Conservation (phyloP, 306 rosid genomes). For the Prosopis cineraria region DNA sequence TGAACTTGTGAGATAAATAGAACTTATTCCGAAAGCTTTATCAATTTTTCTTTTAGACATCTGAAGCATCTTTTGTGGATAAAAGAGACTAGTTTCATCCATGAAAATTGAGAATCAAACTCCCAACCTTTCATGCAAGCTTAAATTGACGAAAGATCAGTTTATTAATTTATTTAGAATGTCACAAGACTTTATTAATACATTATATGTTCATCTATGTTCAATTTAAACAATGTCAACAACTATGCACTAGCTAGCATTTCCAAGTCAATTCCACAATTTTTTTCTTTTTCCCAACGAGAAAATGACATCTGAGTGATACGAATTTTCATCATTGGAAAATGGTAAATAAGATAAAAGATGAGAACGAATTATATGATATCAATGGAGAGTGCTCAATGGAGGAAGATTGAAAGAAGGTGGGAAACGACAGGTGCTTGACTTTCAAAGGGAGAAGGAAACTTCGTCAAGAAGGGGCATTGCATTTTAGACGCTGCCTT, state of each 20-base stretch:
- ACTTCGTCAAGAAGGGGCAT: not conserved
- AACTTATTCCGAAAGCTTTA: not conserved
- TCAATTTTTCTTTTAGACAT: not conserved
- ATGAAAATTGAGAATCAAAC: not conserved
- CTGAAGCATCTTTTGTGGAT: not conserved
- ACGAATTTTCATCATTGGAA: not conserved
- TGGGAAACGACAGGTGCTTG: not conserved
- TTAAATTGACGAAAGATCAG: not conserved
- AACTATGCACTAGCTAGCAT: not conserved
- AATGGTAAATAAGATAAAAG: not conserved
- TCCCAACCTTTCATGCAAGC: not conserved
- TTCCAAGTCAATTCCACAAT: not conserved
- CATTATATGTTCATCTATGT: not conserved
- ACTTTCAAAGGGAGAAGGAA: too few relatives aligned
- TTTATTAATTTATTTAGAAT: not conserved
- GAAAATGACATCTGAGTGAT: not conserved
- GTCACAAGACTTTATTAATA: not conserved
- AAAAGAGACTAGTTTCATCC: not conserved
- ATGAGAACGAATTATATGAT: not conserved
- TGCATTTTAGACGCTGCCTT: not conserved
- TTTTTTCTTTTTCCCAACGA: not conserved
- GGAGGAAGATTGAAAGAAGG: not conserved
- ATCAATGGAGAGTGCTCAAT: not conserved
- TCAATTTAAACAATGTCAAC: not conserved
- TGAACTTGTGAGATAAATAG: not conserved